phyloP scores from a whole-genome alignment of 108 stramenopile genomes.

The Conticribra weissflogii region DNA sequence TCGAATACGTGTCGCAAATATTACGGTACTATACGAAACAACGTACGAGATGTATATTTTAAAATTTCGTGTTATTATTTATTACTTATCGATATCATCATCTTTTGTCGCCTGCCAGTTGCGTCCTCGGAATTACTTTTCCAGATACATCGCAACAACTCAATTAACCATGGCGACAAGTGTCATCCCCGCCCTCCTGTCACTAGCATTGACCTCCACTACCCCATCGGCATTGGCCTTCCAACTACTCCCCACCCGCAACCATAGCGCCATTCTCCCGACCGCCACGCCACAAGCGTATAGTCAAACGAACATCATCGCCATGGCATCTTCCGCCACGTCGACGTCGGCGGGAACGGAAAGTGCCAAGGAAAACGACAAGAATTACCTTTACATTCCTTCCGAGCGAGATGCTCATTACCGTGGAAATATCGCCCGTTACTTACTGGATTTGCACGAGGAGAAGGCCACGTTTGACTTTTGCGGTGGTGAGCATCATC shows the following conservation, averaged over 20 bases:
- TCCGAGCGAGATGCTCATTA: slow-evolving; percentile 46
- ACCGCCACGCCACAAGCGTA: not conserved
- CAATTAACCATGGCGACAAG: too few species aligned
- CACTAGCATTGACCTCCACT: not conserved
- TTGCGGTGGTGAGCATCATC: slow-evolving; percentile 75
- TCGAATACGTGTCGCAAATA: too few species aligned
- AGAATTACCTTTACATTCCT: slow-evolving; percentile 32
- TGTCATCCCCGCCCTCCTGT: not conserved
- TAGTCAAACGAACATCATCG: not conserved
- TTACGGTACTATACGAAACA: too few species aligned
- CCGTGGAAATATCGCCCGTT: slow-evolving; percentile 59
- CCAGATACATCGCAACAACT: too few species aligned
- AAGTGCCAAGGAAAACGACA: not conserved
- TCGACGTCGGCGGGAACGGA: slow-evolving; percentile 7
- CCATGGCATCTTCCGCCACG: slow-evolving; percentile 7
- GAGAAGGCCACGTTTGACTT: slow-evolving; percentile 72
- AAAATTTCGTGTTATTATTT: too few species aligned
- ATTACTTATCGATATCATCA: too few species aligned
- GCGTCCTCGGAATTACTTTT: too few species aligned
- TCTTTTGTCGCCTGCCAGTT: too few species aligned
- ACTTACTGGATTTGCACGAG: slow-evolving; percentile 76
- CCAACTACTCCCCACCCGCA: not conserved
- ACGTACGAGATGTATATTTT: too few species aligned
- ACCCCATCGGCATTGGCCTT: not conserved
- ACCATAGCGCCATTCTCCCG: not conserved